phyloP scores from a whole-genome alignment of 164 flowering plant genomes.

The Sextonia rubra region DNA sequence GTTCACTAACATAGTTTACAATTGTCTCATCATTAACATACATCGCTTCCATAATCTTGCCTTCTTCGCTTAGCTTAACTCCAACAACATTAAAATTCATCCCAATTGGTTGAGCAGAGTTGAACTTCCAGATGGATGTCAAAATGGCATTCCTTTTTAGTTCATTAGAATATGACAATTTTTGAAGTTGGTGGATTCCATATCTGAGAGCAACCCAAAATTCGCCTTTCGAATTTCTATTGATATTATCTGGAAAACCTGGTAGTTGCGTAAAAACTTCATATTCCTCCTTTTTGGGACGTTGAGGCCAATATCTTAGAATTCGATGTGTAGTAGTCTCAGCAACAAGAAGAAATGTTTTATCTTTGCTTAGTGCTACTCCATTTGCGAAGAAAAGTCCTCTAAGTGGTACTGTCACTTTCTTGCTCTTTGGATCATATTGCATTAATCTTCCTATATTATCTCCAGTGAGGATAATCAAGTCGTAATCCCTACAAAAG shows the following conservation, averaged over 20 bases:
- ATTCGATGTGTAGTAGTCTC: conserved; percentile 52
- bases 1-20: conserved; percentile 38
- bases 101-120: background rate
- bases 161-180: background rate
- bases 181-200: background rate
- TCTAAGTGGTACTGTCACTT: conserved; percentile 19
- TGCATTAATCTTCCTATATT: conserved; percentile 35
- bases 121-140: background rate
- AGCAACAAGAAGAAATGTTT: conserved; percentile 27
- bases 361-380: conserved; percentile 34
- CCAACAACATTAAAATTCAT: background rate
- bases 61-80: conserved; percentile 26
- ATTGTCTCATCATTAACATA: conserved; percentile 14
- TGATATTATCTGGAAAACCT: conserved; percentile 24
- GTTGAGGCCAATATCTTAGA: conserved; percentile 11
- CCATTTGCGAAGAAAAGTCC: conserved; percentile 34
- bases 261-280: conserved; percentile 14
- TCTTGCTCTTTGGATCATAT: conserved; percentile 25
- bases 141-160: background rate
- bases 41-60: conserved; percentile 23
- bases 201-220: conserved; percentile 7
- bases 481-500: background rate
- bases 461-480: conserved; percentile 20
- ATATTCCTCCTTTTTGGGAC: conserved; percentile 2
- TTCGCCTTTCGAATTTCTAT: conserved; percentile 21